Evolutionary conservation across 805 yeast species (phyloP), one percentile per base, ranked within the genome.

Genomic region (Yamadazyma kitorensis): DNA sequence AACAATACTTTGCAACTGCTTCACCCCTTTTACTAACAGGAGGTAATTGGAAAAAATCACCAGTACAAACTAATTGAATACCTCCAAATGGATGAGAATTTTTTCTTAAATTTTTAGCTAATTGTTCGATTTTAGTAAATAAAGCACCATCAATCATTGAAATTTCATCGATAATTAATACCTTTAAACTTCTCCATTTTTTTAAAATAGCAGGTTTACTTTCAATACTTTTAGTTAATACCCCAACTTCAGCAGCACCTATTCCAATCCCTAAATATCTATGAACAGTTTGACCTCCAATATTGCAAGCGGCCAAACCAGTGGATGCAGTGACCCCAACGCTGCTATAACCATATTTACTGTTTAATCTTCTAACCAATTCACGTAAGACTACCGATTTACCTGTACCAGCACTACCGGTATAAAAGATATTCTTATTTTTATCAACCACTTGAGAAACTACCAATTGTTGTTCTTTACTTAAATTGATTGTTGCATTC

Each of bases 31-130:
- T 67, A 15, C 68, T 68, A 5, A 93, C 94, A 0, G 98, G 98
- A 1, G 98, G 98, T 27, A 93, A 68, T 61, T 93, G 98, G 58
- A 83, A 89, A 54, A 91, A 89, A 60, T 93, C 98, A n/a, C 98
- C 98, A 4, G 95, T 83, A 22, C 89, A 59, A 9, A 93, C 76
- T 11, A 93, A 47, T 51, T 93, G 98, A 27, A 93, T 81, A 0
- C 98, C 98, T 4, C 98, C 98, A 68, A 93, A 93, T 0, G 97
- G 96, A 31, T 44, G 45, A 10, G 64, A 55, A 15, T 59, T 65
- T 24, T 81, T 70, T 4, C 85, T 57, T 3, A 82, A 33, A 1
- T 48, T 50, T 44, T 82, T 70, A 0, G 93, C 97, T 23, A 91
- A 59, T 8, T 52, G 61, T 40, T 87, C 84, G 32, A 93, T 64